These are phyloP conservation scores for Peronospora farinosa DNA, from an alignment of 352 stramenopile species.

Conservation along the genomic window DNA sequence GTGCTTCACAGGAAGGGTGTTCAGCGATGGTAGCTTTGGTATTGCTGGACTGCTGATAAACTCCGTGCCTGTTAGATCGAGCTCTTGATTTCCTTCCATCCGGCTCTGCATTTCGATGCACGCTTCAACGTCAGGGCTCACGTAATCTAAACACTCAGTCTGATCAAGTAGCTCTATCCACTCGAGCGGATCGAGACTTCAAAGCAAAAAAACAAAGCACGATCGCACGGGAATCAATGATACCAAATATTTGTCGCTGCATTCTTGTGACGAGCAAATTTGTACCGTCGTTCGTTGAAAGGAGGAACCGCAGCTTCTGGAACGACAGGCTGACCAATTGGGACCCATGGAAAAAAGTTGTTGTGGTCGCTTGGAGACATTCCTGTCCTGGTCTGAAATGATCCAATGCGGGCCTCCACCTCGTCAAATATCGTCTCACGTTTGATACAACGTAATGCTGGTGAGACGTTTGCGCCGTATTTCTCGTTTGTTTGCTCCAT, in stretches of 20 bases:
- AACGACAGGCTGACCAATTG: slow-evolving; percentile 13
- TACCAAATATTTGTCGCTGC: background rate
- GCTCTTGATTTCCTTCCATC: slow-evolving; percentile 51
- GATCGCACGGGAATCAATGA: background rate
- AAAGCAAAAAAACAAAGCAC: slow-evolving; percentile 1
- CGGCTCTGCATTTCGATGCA: slow-evolving; percentile 33
- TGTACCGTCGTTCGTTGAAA: slow-evolving; percentile 23
- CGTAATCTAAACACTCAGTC: slow-evolving; percentile 44
- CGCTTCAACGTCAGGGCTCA: slow-evolving; percentile 55
- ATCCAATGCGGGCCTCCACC: slow-evolving; percentile 8
- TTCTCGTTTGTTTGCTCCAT: slow-evolving; percentile 16
- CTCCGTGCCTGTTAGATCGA: slow-evolving; percentile 53
- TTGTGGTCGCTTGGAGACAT: slow-evolving; percentile 25
- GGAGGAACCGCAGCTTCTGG: slow-evolving; percentile 5
- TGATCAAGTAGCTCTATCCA: slow-evolving; percentile 56
- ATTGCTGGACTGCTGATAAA: slow-evolving; percentile 55
- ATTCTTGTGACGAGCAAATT: background rate
- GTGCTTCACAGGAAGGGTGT: slow-evolving; percentile 10
- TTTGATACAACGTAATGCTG: slow-evolving; percentile 7
- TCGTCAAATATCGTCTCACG: slow-evolving; percentile 6
- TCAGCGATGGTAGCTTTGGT: slow-evolving; percentile 22
- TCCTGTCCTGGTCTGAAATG: slow-evolving; percentile 15
- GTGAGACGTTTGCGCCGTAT: background rate
- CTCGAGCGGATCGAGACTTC: slow-evolving; percentile 29
- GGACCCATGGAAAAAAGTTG: slow-evolving; percentile 14